Evolutionary conservation across 2,329 filamentous ascomycete species (phyloP), one percentile per base, ranked within the genome.

Genomic region (Didymosphaeria variabile): DNA sequence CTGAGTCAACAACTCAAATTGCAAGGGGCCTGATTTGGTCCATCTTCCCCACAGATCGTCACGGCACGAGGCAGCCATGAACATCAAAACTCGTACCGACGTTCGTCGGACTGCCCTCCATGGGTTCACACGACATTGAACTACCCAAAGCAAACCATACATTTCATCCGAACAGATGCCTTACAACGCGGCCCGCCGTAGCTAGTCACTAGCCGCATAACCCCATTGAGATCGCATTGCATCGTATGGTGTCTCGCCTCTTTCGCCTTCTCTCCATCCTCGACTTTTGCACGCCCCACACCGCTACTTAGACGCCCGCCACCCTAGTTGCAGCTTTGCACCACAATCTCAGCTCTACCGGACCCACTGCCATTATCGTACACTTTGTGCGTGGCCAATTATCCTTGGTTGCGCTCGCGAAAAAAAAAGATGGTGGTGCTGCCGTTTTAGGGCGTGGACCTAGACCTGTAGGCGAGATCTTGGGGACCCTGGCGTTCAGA

Each of bases 281-380:
- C 21, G 55, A n/a, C 49, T 50, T 42, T 29, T 7, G 57, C 44
- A 44, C 51, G 15, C 49, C 26, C 56, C 50, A 54, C 56, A 58
- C 49, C 57, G 50, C 57, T 44, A 55, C n/a, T 55, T 34, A 26
- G 57, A 54, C 57, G 50, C 56, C 36, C 44, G 9, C n/a, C 31
- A 40, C 17, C 15, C 17, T n/a, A 40, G 15, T 40, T n/a, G 26
- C 31, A 29, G 17, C 29, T n/a, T 34, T 29, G 29, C 31, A 31
- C 23, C 15, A 47, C 46, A 29, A 19, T 23, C 32, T 52, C 32
- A 38, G 32, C 49, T 40, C 6, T 12, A 52, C 17, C 23, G 7
- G 32, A 17, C 19, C 49, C 49, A 23, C 49, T 17, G 9, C 13
- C 19, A 31, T 34, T 38, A 15, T 26, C 26, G 19, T 8, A 1